Percentiles rank a stretch among this genome's conserved stretches.
Conservation (phyloP, 441 rosid species). For the Croton laevigatus region DNA sequence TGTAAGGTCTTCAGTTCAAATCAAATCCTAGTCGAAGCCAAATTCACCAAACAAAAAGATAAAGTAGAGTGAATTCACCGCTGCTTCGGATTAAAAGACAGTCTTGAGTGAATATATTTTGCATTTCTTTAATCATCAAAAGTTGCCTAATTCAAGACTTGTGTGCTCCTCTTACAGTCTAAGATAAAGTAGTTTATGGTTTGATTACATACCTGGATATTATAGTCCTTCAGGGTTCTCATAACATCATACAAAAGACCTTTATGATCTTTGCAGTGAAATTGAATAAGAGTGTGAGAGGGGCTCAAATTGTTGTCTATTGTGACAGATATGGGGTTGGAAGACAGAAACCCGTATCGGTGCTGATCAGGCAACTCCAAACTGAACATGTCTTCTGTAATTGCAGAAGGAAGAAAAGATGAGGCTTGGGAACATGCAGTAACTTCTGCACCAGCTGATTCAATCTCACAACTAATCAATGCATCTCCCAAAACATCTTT, state of each 20-base stretch:
- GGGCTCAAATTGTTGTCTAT: slow-evolving; percentile 59
- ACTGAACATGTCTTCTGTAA: slow-evolving; percentile 47
- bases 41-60: too few relatives aligned
- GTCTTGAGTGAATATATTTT: background rate
- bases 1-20: too few relatives aligned
- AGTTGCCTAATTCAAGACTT: slow-evolving; percentile 3
- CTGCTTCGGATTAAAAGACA: background rate
- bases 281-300: slow-evolving; percentile 53
- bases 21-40: too few relatives aligned
- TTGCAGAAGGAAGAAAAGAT: slow-evolving; percentile 52
- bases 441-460: slow-evolving; percentile 45
- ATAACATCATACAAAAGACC: slow-evolving; percentile 65
- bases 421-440: slow-evolving; percentile 57
- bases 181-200: background rate
- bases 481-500: slow-evolving; percentile 43
- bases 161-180: background rate
- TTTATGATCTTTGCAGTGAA: slow-evolving; percentile 62
- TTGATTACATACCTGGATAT: slow-evolving; percentile 46
- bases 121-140: background rate
- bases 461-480: slow-evolving; percentile 62
- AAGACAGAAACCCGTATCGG: slow-evolving; percentile 33
- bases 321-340: slow-evolving; percentile 33
- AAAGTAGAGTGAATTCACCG: background rate
- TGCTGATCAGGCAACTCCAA: slow-evolving; percentile 35
- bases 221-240: slow-evolving; percentile 70